phyloP scores from a whole-genome alignment of 345 rosid genomes.

The Ricinus communis region DNA sequence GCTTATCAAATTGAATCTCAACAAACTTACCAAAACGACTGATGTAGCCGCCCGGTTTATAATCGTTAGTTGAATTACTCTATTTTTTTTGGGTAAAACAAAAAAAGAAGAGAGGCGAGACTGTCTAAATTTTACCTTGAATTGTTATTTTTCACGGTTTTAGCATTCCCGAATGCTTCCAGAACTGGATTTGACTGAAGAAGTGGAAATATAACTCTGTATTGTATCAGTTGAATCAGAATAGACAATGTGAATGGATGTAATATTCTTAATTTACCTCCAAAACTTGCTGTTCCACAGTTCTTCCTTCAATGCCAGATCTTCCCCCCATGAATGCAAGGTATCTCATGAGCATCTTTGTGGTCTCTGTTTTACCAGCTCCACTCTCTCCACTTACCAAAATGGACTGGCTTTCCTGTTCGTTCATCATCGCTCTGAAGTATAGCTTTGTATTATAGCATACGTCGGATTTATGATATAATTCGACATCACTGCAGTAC shows the following conservation, averaged over 20 bases:
- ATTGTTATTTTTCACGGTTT: conserved; percentile 85
- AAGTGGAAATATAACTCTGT: conserved; percentile 18
- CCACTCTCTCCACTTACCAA: conserved; percentile 93
- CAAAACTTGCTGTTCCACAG: conserved; percentile 78
- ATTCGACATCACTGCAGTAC: neutral
- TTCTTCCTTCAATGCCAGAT: conserved; percentile 64
- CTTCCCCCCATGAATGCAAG: conserved; percentile 90
- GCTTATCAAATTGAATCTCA: conserved; percentile 84
- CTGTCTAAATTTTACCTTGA: conserved; percentile 68
- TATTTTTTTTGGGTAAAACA: neutral
- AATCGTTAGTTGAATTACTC: neutral
- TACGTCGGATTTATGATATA: too few species aligned
- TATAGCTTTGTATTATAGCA: conserved; percentile 2
- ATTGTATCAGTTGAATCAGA: conserved; percentile 15
- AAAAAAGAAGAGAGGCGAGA: neutral
- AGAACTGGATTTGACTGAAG: conserved; percentile 82
- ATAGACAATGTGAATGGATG: conserved; percentile 2
- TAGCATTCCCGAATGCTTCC: conserved; percentile 95
- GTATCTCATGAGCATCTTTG: conserved; percentile 91
- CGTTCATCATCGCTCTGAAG: conserved; percentile 69
- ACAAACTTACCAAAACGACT: conserved; percentile 94
- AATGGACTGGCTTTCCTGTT: conserved; percentile 67
- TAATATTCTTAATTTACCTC: conserved; percentile 44
- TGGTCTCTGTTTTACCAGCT: conserved; percentile 91
- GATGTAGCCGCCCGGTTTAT: conserved; percentile 6